Evolutionary conservation across 148 eudicot species (phyloP).

Genomic region (Heliamphora exappendiculata): DNA sequence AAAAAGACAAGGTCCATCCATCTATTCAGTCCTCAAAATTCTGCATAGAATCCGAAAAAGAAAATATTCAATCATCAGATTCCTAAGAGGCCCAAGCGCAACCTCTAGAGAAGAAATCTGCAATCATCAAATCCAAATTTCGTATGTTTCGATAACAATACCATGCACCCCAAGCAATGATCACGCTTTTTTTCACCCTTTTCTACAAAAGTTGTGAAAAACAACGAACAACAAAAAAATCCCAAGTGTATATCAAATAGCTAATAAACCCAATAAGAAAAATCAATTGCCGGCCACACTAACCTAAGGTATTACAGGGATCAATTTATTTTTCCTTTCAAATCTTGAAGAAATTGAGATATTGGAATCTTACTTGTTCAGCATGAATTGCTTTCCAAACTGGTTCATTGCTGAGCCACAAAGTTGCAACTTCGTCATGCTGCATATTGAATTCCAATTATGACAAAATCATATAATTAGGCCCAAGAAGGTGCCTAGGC

Average conservation of each 20-base stretch:
- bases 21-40: background rate
- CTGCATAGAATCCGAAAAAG: background rate
- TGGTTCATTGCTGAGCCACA: conserved; percentile 70
- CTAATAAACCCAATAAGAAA: too few species aligned
- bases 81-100: too few species aligned
- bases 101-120: background rate
- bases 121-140: too few species aligned
- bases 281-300: conserved; percentile 63
- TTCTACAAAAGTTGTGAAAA: too few species aligned
- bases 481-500: too few species aligned
- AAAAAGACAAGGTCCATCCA: too few species aligned
- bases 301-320: conserved; percentile 31
- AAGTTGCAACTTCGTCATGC: conserved; percentile 73
- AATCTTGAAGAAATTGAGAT: conserved; percentile 2
- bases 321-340: background rate
- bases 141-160: too few species aligned
- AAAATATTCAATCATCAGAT: background rate
- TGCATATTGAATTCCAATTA: conserved; percentile 15
- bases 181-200: too few species aligned
- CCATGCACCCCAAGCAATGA: too few species aligned
- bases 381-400: conserved; percentile 90
- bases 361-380: conserved; percentile 30
- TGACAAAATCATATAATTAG: background rate
- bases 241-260: too few species aligned
- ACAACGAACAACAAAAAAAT: too few species aligned